These are phyloP conservation scores for Neocucurbitaria cava DNA, from an alignment of 2,329 filamentous ascomycete species.

Conservation along the genomic window DNA sequence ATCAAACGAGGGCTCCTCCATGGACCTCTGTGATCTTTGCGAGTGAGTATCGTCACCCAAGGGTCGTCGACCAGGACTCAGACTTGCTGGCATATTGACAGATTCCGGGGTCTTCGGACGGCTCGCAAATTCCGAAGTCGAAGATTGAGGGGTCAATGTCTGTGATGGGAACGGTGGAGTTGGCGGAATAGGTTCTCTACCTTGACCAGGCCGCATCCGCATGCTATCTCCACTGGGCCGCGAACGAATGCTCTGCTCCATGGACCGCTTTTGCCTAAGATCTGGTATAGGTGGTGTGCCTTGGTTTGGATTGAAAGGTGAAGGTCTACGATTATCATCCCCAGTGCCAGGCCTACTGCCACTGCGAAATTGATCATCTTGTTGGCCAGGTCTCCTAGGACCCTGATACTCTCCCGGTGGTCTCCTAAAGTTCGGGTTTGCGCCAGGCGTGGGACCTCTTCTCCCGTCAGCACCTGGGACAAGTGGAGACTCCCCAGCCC, in stretches of 20 bases:
- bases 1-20: constrained; percentile 36
- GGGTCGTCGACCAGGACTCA: constrained; percentile 37
- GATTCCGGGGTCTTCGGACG: constrained; percentile 45
- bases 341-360: constrained; percentile 37
- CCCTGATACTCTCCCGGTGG: constrained; percentile 25
- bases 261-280: constrained; percentile 41
- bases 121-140: constrained; percentile 44
- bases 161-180: constrained; percentile 37
- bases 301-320: constrained; percentile 27
- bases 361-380: constrained; percentile 23
- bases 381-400: constrained; percentile 27
- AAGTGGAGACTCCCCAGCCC: constrained; percentile 24
- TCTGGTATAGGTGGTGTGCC: constrained; percentile 36
- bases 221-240: constrained; percentile 47
- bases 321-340: constrained; percentile 37
- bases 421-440: constrained; percentile 32
- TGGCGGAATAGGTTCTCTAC: constrained; percentile 39
- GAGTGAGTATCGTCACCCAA: constrained; percentile 41
- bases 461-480: constrained; percentile 21
- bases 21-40: constrained; percentile 36
- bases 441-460: constrained; percentile 16
- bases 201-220: constrained; percentile 38
- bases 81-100: constrained; percentile 26
- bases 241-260: constrained; percentile 43
- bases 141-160: constrained; percentile 50